Evolutionary conservation across 2,329 filamentous ascomycete genomes (phyloP).

Genomic region (Fusarium paranaense): DNA sequence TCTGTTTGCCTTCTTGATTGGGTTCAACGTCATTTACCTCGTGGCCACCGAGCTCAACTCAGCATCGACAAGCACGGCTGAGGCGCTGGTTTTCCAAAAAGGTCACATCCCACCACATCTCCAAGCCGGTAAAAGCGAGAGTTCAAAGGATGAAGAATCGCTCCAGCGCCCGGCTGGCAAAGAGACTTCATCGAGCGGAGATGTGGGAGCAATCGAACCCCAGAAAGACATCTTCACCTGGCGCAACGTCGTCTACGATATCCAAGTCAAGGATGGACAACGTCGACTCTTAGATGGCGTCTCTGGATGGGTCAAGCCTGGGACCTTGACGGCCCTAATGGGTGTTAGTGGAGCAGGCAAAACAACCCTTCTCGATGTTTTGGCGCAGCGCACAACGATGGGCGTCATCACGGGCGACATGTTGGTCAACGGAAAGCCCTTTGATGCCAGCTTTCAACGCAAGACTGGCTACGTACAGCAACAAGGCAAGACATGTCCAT

Average conservation of each 20-base stretch:
- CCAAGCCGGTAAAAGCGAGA: slow-evolving; percentile 45
- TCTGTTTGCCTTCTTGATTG: slow-evolving; percentile 71
- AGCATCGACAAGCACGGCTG: slow-evolving; percentile 70
- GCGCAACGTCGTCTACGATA: slow-evolving; percentile 78
- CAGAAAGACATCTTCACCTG: slow-evolving; percentile 78
- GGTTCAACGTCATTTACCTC: slow-evolving; percentile 74
- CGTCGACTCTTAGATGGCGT: slow-evolving; percentile 83
- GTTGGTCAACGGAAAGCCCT: slow-evolving; percentile 70
- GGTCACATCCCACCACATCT: slow-evolving; percentile 62
- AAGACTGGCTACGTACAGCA: slow-evolving; percentile 77
- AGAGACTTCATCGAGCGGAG: slow-evolving; percentile 24
- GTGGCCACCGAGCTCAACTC: slow-evolving; percentile 74
- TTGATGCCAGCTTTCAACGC: slow-evolving; percentile 69
- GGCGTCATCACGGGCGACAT: slow-evolving; percentile 75
- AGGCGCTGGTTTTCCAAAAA: slow-evolving; percentile 75
- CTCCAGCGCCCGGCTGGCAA: slow-evolving; percentile 39
- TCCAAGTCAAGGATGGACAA: slow-evolving; percentile 77
- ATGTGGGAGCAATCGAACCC: slow-evolving; percentile 50
- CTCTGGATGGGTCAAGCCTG: slow-evolving; percentile 90
- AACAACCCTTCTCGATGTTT: slow-evolving; percentile 56
- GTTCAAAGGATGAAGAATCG: slow-evolving; percentile 46
- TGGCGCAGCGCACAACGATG: slow-evolving; percentile 64
- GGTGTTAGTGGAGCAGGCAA: slow-evolving; percentile 65
- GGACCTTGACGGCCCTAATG: slow-evolving; percentile 84
- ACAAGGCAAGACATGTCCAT: slow-evolving; percentile 56